A percentile compares a stretch with the other conserved stretches of the same genome.
These are phyloP conservation scores for Castanea sativa DNA, from an alignment of 306 rosid genomes.

Conservation along the genomic window DNA sequence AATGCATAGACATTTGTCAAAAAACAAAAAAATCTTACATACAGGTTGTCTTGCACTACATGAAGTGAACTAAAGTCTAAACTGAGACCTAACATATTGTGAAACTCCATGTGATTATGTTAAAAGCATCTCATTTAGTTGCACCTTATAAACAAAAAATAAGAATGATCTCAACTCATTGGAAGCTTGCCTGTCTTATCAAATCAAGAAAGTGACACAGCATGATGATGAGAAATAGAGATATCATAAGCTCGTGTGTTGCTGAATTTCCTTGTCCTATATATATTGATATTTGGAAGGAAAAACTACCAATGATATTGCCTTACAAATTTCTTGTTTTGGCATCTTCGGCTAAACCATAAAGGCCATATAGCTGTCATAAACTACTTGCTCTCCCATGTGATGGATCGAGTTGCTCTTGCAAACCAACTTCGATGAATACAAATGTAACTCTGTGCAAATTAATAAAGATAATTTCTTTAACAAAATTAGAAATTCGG, in stretches of 20 bases:
- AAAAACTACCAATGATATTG: conserved; percentile 10
- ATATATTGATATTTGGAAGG: conserved; percentile 24
- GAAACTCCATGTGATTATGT: too few relatives aligned
- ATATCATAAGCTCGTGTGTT: conserved; percentile 16
- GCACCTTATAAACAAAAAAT: neutral
- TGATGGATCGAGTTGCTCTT: neutral
- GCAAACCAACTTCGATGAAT: neutral
- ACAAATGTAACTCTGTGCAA: neutral
- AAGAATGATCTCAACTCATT: conserved; percentile 11
- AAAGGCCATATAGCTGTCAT: conserved; percentile 5
- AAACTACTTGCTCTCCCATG: conserved; percentile 1
- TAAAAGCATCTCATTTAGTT: neutral
- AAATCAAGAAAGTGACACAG: neutral
- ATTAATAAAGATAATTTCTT: neutral
- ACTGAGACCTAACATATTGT: too few relatives aligned
- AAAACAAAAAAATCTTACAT: too few relatives aligned
- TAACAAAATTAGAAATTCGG: neutral
- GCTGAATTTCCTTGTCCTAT: conserved; percentile 7
- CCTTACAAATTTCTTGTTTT: conserved; percentile 5
- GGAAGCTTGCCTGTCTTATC: neutral
- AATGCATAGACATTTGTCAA: too few relatives aligned
- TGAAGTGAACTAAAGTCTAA: too few relatives aligned
- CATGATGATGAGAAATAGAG: conserved; percentile 6
- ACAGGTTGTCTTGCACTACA: too few relatives aligned
- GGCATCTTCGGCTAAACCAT: conserved; percentile 1